Conservation (phyloP, 441 rosid genomes). For the Aquilaria agallochum region DNA sequence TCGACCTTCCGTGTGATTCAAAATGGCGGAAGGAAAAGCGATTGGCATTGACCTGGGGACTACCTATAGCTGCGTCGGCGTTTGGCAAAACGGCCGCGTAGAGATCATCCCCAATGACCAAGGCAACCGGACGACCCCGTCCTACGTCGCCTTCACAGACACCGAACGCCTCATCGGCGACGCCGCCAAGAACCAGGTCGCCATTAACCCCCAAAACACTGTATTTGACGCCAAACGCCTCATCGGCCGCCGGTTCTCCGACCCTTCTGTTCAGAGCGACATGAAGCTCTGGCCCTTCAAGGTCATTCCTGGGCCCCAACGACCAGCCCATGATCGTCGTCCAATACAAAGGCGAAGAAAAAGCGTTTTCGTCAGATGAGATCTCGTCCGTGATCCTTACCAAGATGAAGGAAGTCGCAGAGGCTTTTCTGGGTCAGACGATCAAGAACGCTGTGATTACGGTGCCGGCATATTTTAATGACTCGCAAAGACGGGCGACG, state of each 20-base stretch:
- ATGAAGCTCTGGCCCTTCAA: conserved; percentile 44
- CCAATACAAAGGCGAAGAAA: conserved; percentile 38
- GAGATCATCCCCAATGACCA: conserved; percentile 55
- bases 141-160: conserved; percentile 53
- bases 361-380: conserved; percentile 40
- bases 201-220: conserved; percentile 50
- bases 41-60: conserved; percentile 56
- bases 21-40: conserved; percentile 31
- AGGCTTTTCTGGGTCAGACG: conserved; percentile 25
- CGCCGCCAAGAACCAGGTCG: conserved; percentile 54
- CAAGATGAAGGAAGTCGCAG: conserved; percentile 29
- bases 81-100: conserved; percentile 47
- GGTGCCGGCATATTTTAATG: conserved; percentile 35
- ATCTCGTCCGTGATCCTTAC: conserved; percentile 42
- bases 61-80: conserved; percentile 55
- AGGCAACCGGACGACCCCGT: conserved; percentile 55
- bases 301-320: conserved; percentile 28
- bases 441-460: conserved; percentile 32
- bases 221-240: conserved; percentile 53
- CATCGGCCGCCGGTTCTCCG: conserved; percentile 45
- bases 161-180: conserved; percentile 45
- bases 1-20: not conserved
- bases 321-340: conserved; percentile 46
- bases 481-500: conserved; percentile 37
- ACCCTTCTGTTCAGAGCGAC: conserved; percentile 36